Conservation (phyloP, 257 asterid genomes). For the Lycium ferocissimum region DNA sequence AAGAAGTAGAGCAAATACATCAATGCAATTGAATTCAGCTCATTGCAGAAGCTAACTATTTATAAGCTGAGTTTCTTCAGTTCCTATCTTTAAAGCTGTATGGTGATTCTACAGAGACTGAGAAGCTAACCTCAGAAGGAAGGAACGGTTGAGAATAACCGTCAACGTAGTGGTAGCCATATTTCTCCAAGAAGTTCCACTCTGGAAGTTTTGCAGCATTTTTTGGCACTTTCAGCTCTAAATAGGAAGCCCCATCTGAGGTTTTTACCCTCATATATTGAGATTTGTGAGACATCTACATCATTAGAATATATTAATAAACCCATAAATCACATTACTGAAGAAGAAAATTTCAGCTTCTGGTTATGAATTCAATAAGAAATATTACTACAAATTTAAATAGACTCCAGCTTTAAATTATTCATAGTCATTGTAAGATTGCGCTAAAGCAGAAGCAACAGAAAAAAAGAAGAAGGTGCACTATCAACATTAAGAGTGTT, state of each 20-base stretch:
- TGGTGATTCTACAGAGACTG: neutral
- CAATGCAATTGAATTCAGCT: conserved; percentile 14
- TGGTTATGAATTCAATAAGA: neutral
- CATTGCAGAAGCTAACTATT: neutral
- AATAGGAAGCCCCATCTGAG: conserved; percentile 75
- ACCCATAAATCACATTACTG: conserved; percentile 15
- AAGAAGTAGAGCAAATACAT: neutral
- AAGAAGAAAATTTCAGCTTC: conserved; percentile 18
- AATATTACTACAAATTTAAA: conserved; percentile 7
- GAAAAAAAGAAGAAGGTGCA: too few relatives aligned
- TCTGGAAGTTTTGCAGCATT: conserved; percentile 49
- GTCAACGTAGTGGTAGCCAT: conserved; percentile 81
- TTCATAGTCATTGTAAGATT: conserved; percentile 10
- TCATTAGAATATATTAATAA: conserved; percentile 24
- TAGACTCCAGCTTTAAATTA: conserved; percentile 8
- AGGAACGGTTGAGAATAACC: conserved; percentile 69
- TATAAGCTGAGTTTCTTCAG: neutral
- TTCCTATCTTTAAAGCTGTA: neutral
- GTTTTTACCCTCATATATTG: conserved; percentile 66
- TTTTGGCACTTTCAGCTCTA: conserved; percentile 78
- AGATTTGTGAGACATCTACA: conserved; percentile 72
- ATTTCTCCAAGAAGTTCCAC: conserved; percentile 80
- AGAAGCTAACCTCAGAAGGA: conserved; percentile 77
- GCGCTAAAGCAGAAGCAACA: too few relatives aligned
- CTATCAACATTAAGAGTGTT: too few relatives aligned